Base-by-base conservation (phyloP, 495 filamentous ascomycete genomes). In the Daldinia vernicosa region DNA sequence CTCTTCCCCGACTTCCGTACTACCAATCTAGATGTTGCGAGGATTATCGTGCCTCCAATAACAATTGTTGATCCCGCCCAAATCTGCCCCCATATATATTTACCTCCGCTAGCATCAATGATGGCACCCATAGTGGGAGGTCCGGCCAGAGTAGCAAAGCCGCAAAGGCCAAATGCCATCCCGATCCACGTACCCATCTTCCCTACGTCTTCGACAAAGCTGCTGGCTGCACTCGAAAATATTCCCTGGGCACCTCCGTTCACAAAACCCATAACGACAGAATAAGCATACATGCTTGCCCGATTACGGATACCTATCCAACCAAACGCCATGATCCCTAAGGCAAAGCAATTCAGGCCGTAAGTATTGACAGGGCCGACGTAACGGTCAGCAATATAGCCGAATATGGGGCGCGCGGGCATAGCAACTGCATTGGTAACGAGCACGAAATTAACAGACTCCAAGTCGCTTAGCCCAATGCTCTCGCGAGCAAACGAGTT, bases 131-230 rank as follows among this genome's bases (percentile, higher is more conserved):
- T 79, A 7, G 78, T 80, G 2, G 81, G 81, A 51, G 82, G 81
- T 1, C 82, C 82, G 15, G 80, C 79, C 6, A 84, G 71, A 22
- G 80, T 79, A 4, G 79, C 80, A 67, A 81, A 81, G 11, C 77
- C 80, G 14, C 70, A 71, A 39, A 81, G 63, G 7, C 76, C 82
- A 26, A 78, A 81, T 9, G 78, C 72, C 81, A 84, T 84, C 14
- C 82, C 82, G 27, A 81, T 81, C 54, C 81, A 69, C 0, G 80
- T 83, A 1, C 82, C 81, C 78, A 84, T 81, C 66, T 80, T 80
- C n/a, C 68, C 60, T 17, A 79, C 80, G 43, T 84, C 78, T 57
- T 73, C 65, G 11, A 78, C 81, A 63, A 82, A 61, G 53, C 74
- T 79, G 8, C 79, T 79, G 9, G 80, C 72, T 22, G 80, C 75